Evolutionary conservation across 306 rosid species (phyloP), one percentile per base, ranked within the genome.

Genomic region (Macrotyloma uniflorum): DNA sequence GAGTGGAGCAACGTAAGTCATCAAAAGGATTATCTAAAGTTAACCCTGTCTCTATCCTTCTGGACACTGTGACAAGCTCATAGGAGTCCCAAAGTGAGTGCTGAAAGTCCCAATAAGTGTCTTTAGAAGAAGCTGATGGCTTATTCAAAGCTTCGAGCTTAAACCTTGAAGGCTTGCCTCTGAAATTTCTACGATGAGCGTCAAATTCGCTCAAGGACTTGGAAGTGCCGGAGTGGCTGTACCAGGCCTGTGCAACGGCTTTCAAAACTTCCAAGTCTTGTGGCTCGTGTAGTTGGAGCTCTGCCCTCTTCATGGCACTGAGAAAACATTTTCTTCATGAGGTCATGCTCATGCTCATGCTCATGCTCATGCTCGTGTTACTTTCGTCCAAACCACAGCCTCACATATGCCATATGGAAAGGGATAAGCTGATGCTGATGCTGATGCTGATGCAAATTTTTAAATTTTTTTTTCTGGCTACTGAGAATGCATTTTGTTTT

Each of bases 221-320:
- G 8, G 87, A 83, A 80, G 62, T 80, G 63, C 90, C 78, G 2
- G 90, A 85, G 79, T 80, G 94, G 80, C 70, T 89, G 80, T 87
- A 86, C 93, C 96, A 88, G 8, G 98, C 96, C 50, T 93, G 99
- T 26, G 99, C 98, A 71, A 90, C 99, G 3, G 97, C 97, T 83
- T 96, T 96, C 83, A 90, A 67, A 77, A 96, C 80, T 81, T 96
- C 97, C 57, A 82, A 69, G 50, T 87, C 84, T 24, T 68, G 76
- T 16, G 72, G 79, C 0, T 66, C 19, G 4, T 71, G 36, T 3
- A 63, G 59, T 13, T 79, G 77, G 18, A 26, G 47, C 62, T 82
- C 88, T 70, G 9, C 49, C 73, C 67, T 86, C 92, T 86, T 90
- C 98, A 89, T 93, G 38, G 70, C 23, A 62, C 43, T 64, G 45